Base-by-base conservation (phyloP, 345 rosid genomes). In the Luvunga scandens region DNA sequence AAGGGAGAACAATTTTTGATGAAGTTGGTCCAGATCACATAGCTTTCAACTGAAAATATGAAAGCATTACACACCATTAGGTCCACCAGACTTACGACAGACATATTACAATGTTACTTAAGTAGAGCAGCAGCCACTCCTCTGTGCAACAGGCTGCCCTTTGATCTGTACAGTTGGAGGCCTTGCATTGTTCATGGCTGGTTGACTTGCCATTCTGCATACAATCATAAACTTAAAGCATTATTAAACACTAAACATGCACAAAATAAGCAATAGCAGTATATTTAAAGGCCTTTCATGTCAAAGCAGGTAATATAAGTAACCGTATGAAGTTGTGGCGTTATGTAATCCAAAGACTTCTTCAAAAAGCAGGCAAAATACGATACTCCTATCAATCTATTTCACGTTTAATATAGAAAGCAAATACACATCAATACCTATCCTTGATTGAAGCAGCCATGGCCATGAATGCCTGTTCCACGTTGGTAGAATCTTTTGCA, bases 151-250 rank as follows among this genome's bases (percentile, higher is more conserved):
- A 62, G 94, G 94, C 85, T 92, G 92, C 60, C 96, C 96, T 70
- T 85, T 84, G 80, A 92, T 86, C 83, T 92, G 88, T 82, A 92
- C 94, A 0, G 92, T 88, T 28, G 92, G 90, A 24, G 91, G 90
- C 73, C 87, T 90, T 75, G 91, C 89, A 36, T 82, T 89, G 89
- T 81, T 87, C 88, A 76, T 81, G 67, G 91, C 83, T 31, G 96
- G 94, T 82, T 92, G 96, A 82, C 96, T 90, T 24, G 94, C 96
- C 96, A 92, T 92, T 83, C 96, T 91, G 84, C 80, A 75, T 69
- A 59, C 27, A 66, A 73, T 34, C 1, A 45, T 25, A 33, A 62
- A 16, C 30, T 57, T 36, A 75, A 48, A 27, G 38, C 24, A 66
- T 33, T 9, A 50, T 60, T 18, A 12, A 12, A 42, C 50, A 42